Evolutionary conservation across 305 asterid species (phyloP).

Genomic region (Caryopteris hybrid): DNA sequence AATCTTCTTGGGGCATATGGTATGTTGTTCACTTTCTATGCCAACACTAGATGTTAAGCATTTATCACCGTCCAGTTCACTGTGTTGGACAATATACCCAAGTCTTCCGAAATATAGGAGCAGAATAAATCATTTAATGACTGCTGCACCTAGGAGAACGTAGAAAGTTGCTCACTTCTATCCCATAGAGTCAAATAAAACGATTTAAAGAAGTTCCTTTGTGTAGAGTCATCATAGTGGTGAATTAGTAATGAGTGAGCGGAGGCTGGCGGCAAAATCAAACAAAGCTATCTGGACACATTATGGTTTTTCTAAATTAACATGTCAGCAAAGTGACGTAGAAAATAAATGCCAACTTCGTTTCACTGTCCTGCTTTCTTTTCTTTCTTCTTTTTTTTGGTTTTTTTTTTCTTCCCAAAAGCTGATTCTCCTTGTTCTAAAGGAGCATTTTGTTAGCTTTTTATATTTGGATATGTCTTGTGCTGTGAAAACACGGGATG

Average conservation of each 20-base stretch:
- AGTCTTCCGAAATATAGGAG: not conserved
- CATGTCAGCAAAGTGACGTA: not conserved
- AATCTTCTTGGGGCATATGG: not conserved
- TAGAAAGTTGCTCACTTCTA: not conserved
- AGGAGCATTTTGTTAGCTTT: not conserved
- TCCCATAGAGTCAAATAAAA: not conserved
- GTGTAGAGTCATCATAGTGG: not conserved
- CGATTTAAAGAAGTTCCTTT: not conserved
- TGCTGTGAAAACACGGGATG: not conserved
- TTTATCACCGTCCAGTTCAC: not conserved
- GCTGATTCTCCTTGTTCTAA: not conserved
- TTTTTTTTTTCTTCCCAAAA: not conserved
- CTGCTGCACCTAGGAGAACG: not conserved
- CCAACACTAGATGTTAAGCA: not conserved
- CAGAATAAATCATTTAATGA: not conserved
- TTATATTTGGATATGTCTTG: not conserved
- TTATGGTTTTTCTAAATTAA: not conserved
- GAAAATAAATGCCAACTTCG: not conserved
- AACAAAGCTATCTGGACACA: not conserved
- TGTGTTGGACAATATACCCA: not conserved
- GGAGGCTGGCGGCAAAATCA: not conserved
- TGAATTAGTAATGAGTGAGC: not conserved
- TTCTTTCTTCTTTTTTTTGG: not conserved
- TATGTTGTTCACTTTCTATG: not conserved
- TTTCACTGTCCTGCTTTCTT: not conserved